Percentiles rank a stretch among this genome's conserved stretches.
These are phyloP conservation scores for Paraphaeosphaeria minitans DNA, from an alignment of 2,329 filamentous ascomycete species.

Conservation along the genomic window DNA sequence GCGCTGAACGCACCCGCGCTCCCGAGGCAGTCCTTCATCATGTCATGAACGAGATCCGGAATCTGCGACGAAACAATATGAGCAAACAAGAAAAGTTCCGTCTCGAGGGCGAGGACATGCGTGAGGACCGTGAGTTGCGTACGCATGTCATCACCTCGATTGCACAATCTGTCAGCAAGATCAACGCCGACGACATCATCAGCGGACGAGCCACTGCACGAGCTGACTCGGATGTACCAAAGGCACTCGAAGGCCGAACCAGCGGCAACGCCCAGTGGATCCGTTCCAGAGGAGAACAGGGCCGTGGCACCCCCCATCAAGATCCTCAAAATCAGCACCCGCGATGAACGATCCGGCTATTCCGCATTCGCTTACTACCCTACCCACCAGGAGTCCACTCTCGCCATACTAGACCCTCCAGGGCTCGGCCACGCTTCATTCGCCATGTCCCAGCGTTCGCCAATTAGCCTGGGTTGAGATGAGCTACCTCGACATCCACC, in stretches of 20 bases:
- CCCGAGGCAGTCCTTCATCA: conserved; percentile 89
- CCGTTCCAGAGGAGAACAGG: conserved; percentile 42
- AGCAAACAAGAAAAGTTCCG: conserved; percentile 83
- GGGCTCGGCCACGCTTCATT: conserved; percentile 5
- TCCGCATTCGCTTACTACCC: conserved; percentile 5
- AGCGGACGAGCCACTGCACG: conserved; percentile 32
- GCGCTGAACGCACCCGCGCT: conserved; percentile 75
- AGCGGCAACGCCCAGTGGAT: conserved; percentile 48
- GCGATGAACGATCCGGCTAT: conserved; percentile 31
- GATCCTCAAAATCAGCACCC: conserved; percentile 46
- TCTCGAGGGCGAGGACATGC: conserved; percentile 78
- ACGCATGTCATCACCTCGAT: conserved; percentile 76
- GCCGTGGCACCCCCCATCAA: conserved; percentile 42
- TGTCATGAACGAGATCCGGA: conserved; percentile 89
- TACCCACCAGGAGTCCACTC: background rate
- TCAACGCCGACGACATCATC: conserved; percentile 59
- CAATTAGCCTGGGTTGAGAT: conserved; percentile 21
- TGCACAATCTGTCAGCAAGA: conserved; percentile 71
- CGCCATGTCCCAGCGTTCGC: conserved; percentile 11
- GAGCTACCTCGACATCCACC: conserved; percentile 18
- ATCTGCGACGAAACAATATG: conserved; percentile 81
- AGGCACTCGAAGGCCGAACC: conserved; percentile 53
- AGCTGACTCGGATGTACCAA: conserved; percentile 53
- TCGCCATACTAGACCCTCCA: background rate
- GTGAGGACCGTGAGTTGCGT: conserved; percentile 76